Conservation (phyloP, 495 filamentous ascomycete genomes). For the Hypoxylon rickii region DNA sequence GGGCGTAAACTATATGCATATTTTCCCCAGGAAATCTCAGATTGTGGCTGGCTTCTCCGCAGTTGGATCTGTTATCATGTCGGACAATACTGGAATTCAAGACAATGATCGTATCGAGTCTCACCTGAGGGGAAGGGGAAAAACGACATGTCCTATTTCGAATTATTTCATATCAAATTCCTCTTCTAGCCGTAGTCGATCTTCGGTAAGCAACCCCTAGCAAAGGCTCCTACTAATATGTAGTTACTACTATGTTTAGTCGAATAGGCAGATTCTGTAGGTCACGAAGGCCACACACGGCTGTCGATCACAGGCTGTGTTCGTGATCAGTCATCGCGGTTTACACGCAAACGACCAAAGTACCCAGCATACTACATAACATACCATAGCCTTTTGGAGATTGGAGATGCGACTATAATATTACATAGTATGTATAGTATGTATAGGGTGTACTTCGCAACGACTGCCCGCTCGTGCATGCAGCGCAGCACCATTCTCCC, state of each 20-base stretch:
- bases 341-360: background rate
- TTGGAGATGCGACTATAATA: background rate
- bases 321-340: slow-evolving; percentile 7
- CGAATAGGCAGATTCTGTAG: background rate
- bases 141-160: background rate
- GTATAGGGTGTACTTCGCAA: slow-evolving; percentile 7
- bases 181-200: too few relatives aligned
- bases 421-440: too few relatives aligned
- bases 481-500: slow-evolving; percentile 18
- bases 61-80: background rate
- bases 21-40: slow-evolving; percentile 22
- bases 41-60: slow-evolving; percentile 28
- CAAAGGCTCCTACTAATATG: background rate
- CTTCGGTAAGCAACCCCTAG: background rate
- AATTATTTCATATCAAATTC: background rate
- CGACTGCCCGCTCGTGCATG: slow-evolving; percentile 13
- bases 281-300: background rate
- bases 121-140: too few relatives aligned
- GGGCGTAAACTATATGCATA: slow-evolving; percentile 8
- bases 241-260: background rate
- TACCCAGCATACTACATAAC: too few relatives aligned
- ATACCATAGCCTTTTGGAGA: background rate
- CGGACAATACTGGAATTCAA: too few relatives aligned
- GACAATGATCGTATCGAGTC: too few relatives aligned
- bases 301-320: background rate